These are phyloP conservation scores for Pyrus hybrid DNA, from an alignment of 331 rosid species.

Conservation along the genomic window DNA sequence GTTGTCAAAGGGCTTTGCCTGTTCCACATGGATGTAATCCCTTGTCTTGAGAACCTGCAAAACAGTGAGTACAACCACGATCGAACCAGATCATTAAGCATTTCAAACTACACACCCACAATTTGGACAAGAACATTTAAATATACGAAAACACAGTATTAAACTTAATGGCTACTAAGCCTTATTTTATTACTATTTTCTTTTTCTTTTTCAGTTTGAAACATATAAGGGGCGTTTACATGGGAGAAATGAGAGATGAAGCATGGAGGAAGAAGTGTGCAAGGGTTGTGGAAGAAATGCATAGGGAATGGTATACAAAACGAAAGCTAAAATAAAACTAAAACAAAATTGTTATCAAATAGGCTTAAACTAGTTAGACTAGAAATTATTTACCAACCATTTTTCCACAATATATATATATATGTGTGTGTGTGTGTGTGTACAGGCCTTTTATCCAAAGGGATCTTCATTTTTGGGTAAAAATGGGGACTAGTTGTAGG, in stretches of 20 bases:
- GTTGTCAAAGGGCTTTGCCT: conserved; percentile 57
- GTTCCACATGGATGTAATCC: conserved; percentile 91
- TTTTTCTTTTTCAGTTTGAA: too few species aligned
- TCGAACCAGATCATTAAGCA: neutral
- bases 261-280: too few species aligned
- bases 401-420: too few species aligned
- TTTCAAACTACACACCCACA: neutral
- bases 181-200: neutral
- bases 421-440: too few species aligned
- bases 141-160: neutral
- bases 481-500: too few species aligned
- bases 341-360: too few species aligned
- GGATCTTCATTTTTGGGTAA: too few species aligned
- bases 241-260: too few species aligned
- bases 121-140: neutral
- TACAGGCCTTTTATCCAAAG: too few species aligned
- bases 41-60: conserved; percentile 93
- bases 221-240: too few species aligned
- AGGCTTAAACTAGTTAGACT: neutral
- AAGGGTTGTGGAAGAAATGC: too few species aligned
- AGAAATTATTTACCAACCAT: neutral
- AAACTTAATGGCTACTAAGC: neutral
- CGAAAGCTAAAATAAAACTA: neutral
- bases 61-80: neutral
- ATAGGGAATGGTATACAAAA: too few species aligned